Conservation (phyloP, 148 eudicot genomes). For the Polygonum maritimum region DNA sequence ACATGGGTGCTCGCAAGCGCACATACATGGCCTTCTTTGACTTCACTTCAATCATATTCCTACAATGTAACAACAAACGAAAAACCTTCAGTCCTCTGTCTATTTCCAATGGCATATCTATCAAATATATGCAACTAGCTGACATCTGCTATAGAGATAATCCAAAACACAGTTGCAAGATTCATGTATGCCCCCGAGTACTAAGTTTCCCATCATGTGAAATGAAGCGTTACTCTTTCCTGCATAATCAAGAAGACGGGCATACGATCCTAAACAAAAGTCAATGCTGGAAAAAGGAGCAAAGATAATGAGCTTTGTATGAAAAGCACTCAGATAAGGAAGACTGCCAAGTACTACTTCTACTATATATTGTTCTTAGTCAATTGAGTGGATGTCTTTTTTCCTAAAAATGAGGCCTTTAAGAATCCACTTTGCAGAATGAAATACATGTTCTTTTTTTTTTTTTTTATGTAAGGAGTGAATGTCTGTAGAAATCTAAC, state of each 20-base stretch:
- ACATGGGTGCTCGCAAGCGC: slow-evolving; percentile 48
- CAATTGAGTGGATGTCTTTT: neutral
- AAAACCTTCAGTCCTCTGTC: neutral
- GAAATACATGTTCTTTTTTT: neutral
- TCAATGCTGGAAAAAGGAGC: neutral
- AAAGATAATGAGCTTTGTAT: too few species aligned
- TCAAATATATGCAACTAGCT: neutral
- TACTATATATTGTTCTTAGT: neutral
- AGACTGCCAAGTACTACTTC: neutral
- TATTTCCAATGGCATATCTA: neutral
- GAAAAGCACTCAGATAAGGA: neutral
- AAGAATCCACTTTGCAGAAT: neutral
- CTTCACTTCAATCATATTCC: slow-evolving; percentile 74
- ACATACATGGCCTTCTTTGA: slow-evolving; percentile 81
- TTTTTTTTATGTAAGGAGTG: neutral
- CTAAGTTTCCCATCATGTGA: neutral
- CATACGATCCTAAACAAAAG: neutral
- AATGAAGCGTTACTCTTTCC: neutral
- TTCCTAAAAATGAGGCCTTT: neutral
- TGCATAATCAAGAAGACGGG: neutral
- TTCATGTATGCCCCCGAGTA: neutral
- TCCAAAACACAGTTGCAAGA: neutral
- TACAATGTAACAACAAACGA: slow-evolving; percentile 18
- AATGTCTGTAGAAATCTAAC: neutral
- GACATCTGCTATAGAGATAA: neutral